A percentile compares a stretch with the other conserved stretches of the same genome.
These are phyloP conservation scores for Wickerhamiella musiphila DNA, from an alignment of 805 yeast species.

Conservation along the genomic window DNA sequence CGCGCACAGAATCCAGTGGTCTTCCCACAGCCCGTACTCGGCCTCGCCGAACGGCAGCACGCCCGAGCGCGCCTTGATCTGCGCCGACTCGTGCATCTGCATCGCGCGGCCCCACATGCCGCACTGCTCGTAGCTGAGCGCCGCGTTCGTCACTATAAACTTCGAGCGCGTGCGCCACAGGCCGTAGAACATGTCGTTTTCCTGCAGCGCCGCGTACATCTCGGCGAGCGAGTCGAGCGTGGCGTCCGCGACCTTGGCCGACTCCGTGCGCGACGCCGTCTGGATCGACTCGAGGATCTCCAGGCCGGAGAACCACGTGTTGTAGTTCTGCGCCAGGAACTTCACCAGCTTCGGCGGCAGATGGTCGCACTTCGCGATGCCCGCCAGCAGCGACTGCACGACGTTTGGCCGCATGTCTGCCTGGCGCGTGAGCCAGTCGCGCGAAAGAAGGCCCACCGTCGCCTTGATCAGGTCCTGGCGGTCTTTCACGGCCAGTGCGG, in stretches of 20 bases:
- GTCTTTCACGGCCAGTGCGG: constrained; percentile 60
- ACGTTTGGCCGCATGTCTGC: constrained; percentile 75
- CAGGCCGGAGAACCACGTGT: constrained; percentile 83
- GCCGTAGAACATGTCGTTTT: constrained; percentile 94
- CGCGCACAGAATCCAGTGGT: constrained; percentile 94
- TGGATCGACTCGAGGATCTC: constrained; percentile 63
- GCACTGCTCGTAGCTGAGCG: constrained; percentile 83
- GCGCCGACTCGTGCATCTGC: constrained; percentile 89
- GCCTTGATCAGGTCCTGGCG: constrained; percentile 71
- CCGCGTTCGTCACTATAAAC: constrained; percentile 82
- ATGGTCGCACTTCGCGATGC: constrained; percentile 53
- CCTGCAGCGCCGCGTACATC: constrained; percentile 72
- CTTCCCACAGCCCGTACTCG: constrained; percentile 95
- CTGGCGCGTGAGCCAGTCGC: constrained; percentile 87
- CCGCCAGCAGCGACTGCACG: constrained; percentile 66
- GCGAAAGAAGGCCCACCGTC: constrained; percentile 60
- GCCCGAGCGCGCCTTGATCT: constrained; percentile 89
- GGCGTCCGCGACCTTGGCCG: constrained; percentile 60
- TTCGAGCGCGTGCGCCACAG: constrained; percentile 94
- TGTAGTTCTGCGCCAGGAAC: constrained; percentile 69
- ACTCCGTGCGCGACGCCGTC: constrained; percentile 42
- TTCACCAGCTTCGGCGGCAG: constrained; percentile 89
- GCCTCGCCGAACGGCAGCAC: constrained; percentile 88
- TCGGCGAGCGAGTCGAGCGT: constrained; percentile 84
- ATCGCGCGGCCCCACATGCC: constrained; percentile 92